Evolutionary conservation across 139 green algal species (phyloP).

Genomic region (Coccomyxa sp.): DNA sequence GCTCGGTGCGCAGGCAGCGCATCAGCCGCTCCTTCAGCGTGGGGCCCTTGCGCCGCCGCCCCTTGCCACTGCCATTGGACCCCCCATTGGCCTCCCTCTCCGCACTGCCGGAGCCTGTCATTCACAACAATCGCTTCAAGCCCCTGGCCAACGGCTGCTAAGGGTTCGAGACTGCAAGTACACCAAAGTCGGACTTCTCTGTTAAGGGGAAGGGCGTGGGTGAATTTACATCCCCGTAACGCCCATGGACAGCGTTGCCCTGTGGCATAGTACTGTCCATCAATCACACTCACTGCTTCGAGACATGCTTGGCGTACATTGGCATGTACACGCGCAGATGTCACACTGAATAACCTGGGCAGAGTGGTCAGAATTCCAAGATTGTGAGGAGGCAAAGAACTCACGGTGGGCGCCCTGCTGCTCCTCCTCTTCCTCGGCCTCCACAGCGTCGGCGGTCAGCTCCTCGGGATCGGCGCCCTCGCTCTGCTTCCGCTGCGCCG

Average conservation of each 20-base stretch:
- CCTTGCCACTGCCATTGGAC: neutral
- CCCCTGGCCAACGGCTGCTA: neutral
- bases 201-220: too few relatives aligned
- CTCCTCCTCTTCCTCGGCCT: neutral
- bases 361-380: too few relatives aligned
- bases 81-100: neutral
- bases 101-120: neutral
- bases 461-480: neutral
- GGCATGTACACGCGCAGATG: too few relatives aligned
- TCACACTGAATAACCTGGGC: too few relatives aligned
- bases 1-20: slow-evolving; percentile 43
- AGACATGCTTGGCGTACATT: too few relatives aligned
- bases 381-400: neutral
- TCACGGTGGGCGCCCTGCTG: neutral
- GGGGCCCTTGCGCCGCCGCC: slow-evolving; percentile 11
- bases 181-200: too few relatives aligned
- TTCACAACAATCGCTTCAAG: neutral
- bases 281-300: too few relatives aligned
- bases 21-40: slow-evolving; percentile 37
- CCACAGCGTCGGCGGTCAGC: neutral
- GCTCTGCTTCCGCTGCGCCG: neutral
- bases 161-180: neutral
- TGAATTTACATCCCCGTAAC: too few relatives aligned
- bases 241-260: too few relatives aligned
- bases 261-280: too few relatives aligned